phyloP scores from a whole-genome alignment of 345 rosid genomes.

The Arabis alpina region DNA sequence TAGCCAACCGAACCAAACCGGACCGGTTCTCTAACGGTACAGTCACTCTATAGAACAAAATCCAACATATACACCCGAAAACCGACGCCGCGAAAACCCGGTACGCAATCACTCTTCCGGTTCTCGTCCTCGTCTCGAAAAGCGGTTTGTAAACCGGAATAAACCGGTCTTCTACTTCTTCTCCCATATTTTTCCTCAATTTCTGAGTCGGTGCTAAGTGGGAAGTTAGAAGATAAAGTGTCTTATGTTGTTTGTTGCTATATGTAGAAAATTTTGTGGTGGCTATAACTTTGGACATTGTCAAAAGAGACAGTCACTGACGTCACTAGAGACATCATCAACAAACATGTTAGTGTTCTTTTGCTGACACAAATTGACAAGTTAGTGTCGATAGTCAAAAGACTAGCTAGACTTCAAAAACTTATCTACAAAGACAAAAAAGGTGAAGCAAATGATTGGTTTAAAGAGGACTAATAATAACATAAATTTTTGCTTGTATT shows the following conservation, averaged over 20 bases:
- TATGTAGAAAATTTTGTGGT: background rate
- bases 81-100: constrained; percentile 45
- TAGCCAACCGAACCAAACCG: constrained; percentile 39
- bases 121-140: constrained; percentile 30
- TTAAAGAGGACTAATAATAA: too few species aligned
- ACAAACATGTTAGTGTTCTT: background rate
- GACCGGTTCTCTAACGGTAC: constrained; percentile 40
- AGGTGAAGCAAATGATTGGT: too few species aligned
- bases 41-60: constrained; percentile 47
- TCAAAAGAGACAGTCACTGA: constrained; percentile 20
- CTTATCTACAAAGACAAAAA: too few species aligned
- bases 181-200: background rate
- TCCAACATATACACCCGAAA: constrained; percentile 42
- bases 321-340: constrained; percentile 29
- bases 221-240: background rate
- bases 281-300: constrained; percentile 14
- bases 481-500: too few species aligned
- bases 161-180: constrained; percentile 27
- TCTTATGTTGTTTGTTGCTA: background rate
- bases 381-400: background rate
- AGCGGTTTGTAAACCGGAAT: constrained; percentile 34
- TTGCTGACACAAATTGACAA: background rate
- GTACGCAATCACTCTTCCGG: constrained; percentile 38
- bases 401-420: background rate
- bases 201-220: constrained; percentile 1